phyloP scores from a whole-genome alignment of 108 stramenopile genomes.

The Cylindrotheca fusiformis region DNA sequence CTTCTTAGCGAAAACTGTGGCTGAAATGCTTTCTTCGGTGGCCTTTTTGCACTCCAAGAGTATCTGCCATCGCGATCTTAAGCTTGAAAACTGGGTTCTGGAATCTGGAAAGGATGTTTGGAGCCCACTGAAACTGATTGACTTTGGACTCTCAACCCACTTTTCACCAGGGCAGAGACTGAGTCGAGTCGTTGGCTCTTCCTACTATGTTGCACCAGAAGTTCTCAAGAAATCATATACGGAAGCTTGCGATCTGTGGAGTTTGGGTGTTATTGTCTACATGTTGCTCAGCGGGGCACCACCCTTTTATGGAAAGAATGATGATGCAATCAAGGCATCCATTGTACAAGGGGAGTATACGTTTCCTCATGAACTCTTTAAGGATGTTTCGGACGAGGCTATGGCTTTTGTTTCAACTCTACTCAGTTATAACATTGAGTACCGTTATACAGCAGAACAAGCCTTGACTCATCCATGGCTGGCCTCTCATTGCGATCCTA shows the following conservation, averaged over 20 bases:
- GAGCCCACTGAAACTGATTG: conserved; percentile 91
- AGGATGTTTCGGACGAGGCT: conserved; percentile 88
- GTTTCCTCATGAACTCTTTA: conserved; percentile 84
- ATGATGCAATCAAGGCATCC: conserved; percentile 87
- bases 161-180: conserved; percentile 84
- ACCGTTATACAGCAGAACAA: conserved; percentile 87
- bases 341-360: conserved; percentile 87
- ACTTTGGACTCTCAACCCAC: conserved; percentile 94
- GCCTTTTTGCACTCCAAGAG: conserved; percentile 90
- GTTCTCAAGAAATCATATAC: conserved; percentile 96
- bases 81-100: conserved; percentile 93
- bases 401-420: conserved; percentile 89
- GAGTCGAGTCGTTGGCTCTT: conserved; percentile 89
- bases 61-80: conserved; percentile 94
- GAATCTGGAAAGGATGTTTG: conserved; percentile 90
- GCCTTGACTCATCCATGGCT: conserved; percentile 89
- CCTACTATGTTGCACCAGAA: conserved; percentile 97
- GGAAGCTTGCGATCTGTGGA: conserved; percentile 94
- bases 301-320: conserved; percentile 91
- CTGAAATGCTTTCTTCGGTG: conserved; percentile 92
- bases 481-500: conserved; percentile 72
- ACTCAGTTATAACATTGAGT: conserved; percentile 79
- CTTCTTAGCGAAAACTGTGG: conserved; percentile 77
- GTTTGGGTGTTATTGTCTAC: conserved; percentile 92
- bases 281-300: conserved; percentile 90